Evolutionary conservation across 2,329 filamentous ascomycete species (phyloP).

Genomic region (Colletotrichum sp.): DNA sequence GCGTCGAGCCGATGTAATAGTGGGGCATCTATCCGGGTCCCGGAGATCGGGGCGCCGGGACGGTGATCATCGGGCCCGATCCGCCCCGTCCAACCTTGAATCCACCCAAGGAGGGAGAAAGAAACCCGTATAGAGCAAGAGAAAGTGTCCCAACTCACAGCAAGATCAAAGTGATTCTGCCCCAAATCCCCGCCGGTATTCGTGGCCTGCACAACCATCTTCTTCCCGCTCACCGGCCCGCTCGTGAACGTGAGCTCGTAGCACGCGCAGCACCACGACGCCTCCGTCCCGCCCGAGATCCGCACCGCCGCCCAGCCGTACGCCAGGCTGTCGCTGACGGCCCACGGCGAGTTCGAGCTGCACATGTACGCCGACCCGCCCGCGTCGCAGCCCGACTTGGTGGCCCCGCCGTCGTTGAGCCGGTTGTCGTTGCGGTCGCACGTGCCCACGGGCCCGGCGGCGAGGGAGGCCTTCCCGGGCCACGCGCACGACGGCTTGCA

Average conservation of each 20-base stretch:
- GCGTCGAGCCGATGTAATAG: background rate
- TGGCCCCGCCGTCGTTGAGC: slow-evolving; percentile 42
- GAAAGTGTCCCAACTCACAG: slow-evolving; percentile 30
- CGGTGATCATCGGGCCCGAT: background rate
- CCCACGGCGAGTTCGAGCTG: slow-evolving; percentile 55
- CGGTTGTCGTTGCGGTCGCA: slow-evolving; percentile 55
- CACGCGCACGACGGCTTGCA: slow-evolving; percentile 64
- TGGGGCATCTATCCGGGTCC: background rate
- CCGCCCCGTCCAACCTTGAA: background rate
- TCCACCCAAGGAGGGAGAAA: background rate
- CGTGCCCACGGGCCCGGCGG: slow-evolving; percentile 43
- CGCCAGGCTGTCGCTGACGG: slow-evolving; percentile 51
- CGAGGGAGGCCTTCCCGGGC: slow-evolving; percentile 50
- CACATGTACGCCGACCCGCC: slow-evolving; percentile 60
- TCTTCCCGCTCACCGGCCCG: slow-evolving; percentile 58
- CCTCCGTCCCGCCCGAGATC: slow-evolving; percentile 47
- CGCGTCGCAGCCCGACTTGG: slow-evolving; percentile 38
- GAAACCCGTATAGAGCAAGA: background rate
- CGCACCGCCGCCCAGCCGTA: slow-evolving; percentile 61
- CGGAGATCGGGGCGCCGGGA: background rate
- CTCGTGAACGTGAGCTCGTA: slow-evolving; percentile 66
- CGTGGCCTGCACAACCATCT: slow-evolving; percentile 64
- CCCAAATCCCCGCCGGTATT: slow-evolving; percentile 62
- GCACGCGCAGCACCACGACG: slow-evolving; percentile 57
- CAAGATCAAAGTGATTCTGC: slow-evolving; percentile 60